Evolutionary conservation across 495 filamentous ascomycete species (phyloP), one percentile per base, ranked within the genome.

Genomic region (Sabuloglossum arenarium): DNA sequence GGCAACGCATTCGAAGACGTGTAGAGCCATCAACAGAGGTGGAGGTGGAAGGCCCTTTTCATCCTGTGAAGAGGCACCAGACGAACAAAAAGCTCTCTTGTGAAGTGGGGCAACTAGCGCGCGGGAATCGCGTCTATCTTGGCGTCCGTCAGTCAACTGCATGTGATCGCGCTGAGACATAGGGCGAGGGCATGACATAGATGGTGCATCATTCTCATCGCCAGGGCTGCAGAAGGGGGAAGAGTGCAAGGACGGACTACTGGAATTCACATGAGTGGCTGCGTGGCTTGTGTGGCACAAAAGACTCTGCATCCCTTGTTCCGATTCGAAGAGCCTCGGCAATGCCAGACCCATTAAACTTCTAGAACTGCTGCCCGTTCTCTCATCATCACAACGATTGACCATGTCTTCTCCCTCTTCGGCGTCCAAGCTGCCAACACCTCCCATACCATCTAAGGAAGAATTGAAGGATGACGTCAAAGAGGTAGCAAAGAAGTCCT

Each of bases 381-480:
- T 9, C 21, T 3, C 47, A 51, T 51, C 28, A 3, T 19, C 47
- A 29, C 47, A 23, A 3, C 16, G 12, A 27, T 49, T 28, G 45
- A 51, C 23, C 23, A 51, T 51, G 47, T 51, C 47, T 51, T 3
- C 47, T 6, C 24, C 50, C 14, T 39, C 53, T 27, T n/a, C 53
- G 19, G 16, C 12, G n/a, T 54, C 53, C 24, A 23, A 24, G 53
- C 29, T 28, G 19, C 53, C 53, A 37, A 16, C 53, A n/a, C 31
- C 32, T 31, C 54, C 54, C 32, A 46, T 56, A 16, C 54, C 56
- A 21, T 31, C 64, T 56, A 75, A 73, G 54, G 70, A 67, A 21
- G 73, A 76, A 61, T 66, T 76, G 56, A 74, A 75, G 42, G 49
- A 57, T n/a, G 58, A 66, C 57, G 59, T 64, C 43, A 60, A 60